Conservation (phyloP, 805 yeast genomes). For the Starmerella stigmatis region DNA sequence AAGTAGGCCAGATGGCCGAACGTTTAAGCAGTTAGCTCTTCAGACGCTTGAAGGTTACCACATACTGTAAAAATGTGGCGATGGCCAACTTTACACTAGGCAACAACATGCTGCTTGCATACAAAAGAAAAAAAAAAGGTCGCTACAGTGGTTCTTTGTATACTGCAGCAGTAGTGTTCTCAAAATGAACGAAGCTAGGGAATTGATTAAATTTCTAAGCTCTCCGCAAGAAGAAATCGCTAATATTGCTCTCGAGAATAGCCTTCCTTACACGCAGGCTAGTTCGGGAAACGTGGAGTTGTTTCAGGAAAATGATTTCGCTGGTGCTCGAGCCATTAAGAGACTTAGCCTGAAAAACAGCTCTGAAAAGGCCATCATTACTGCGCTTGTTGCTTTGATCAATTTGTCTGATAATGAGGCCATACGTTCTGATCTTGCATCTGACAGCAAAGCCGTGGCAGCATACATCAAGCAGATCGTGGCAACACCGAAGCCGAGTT, state of each 20-base stretch:
- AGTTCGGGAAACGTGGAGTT: conserved; percentile 59
- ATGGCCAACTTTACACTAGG: too few relatives aligned
- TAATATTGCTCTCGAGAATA: conserved; percentile 72
- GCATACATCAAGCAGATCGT: conserved; percentile 52
- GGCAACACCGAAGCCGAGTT: conserved; percentile 30
- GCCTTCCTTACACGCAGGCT: conserved; percentile 49
- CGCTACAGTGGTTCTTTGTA: not conserved
- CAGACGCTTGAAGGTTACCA: too few relatives aligned
- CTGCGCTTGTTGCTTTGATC: conserved; percentile 66
- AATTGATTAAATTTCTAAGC: conserved; percentile 69
- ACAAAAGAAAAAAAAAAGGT: not conserved
- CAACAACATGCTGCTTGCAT: too few relatives aligned
- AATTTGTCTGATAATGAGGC: conserved; percentile 65
- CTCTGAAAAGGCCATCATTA: conserved; percentile 37
- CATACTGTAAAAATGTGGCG: too few relatives aligned
- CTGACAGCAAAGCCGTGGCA: conserved; percentile 45
- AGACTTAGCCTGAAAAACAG: conserved; percentile 8
- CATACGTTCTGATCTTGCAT: conserved; percentile 54
- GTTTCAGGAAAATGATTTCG: conserved; percentile 59
- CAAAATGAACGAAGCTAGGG: conserved; percentile 7
- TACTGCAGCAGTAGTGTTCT: too few relatives aligned
- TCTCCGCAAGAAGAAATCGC: conserved; percentile 69
- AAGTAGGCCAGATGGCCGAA: too few relatives aligned
- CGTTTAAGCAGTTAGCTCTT: too few relatives aligned
- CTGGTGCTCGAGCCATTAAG: conserved; percentile 65